phyloP scores from a whole-genome alignment of 768 basidiomycete genomes.

The Rhizopogon salebrosus region DNA sequence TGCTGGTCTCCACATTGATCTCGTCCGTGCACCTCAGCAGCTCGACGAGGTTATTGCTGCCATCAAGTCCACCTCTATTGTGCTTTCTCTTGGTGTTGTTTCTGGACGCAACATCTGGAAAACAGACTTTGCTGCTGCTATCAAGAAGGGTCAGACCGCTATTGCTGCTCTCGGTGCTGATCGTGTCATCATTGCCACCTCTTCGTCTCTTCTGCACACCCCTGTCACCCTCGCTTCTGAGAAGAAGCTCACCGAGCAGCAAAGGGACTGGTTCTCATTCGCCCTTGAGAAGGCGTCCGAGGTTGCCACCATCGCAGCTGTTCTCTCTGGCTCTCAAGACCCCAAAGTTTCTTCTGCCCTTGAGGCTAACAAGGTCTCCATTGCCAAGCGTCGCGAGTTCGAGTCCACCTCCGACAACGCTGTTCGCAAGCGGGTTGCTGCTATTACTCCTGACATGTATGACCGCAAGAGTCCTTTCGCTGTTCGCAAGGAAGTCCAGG shows the following conservation, averaged over 20 bases:
- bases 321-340: constrained; percentile 82
- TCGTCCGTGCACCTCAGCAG: constrained; percentile 89
- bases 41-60: constrained; percentile 78
- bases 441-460: constrained; percentile 82
- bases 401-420: constrained; percentile 90
- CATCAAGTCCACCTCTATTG: constrained; percentile 73
- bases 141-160: constrained; percentile 81
- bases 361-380: constrained; percentile 86
- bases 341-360: constrained; percentile 62
- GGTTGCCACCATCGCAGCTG: constrained; percentile 81
- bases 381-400: constrained; percentile 91
- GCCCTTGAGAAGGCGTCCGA: constrained; percentile 94
- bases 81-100: constrained; percentile 91
- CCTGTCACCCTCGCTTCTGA: constrained; percentile 94
- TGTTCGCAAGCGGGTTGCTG: constrained; percentile 91
- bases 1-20: constrained; percentile 92
- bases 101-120: constrained; percentile 99
- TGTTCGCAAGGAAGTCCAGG: constrained; percentile 81
- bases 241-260: constrained; percentile 81
- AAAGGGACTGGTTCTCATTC: constrained; percentile 98
- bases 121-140: constrained; percentile 81
- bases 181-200: constrained; percentile 91
- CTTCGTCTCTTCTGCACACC: constrained; percentile 97
- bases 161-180: constrained; percentile 77
- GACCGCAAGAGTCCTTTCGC: constrained; percentile 88